These are phyloP conservation scores for Astathelohania contejeani DNA, from an alignment of 371 early-diverging fungal genomes.

Conservation along the genomic window DNA sequence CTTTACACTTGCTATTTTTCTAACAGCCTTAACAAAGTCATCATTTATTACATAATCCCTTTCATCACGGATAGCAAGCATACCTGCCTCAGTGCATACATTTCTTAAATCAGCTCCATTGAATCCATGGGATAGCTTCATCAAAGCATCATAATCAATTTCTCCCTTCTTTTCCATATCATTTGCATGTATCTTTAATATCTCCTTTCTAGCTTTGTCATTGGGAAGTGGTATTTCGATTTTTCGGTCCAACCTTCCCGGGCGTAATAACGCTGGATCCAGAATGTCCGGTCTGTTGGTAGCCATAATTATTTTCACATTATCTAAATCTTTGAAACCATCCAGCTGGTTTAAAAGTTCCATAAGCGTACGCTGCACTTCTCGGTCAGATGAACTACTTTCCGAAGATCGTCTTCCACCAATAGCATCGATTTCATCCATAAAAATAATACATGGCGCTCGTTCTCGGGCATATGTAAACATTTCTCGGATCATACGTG, in stretches of 20 bases:
- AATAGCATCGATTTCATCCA: constrained; percentile 99
- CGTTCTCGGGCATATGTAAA: constrained; percentile 94
- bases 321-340: constrained; percentile 90
- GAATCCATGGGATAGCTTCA: constrained; percentile 89
- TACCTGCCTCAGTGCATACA: constrained; percentile 97
- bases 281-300: constrained; percentile 96
- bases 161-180: constrained; percentile 83
- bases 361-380: constrained; percentile 97
- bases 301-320: constrained; percentile 97
- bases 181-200: constrained; percentile 83
- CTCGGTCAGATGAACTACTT: constrained; percentile 94
- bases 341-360: constrained; percentile 98
- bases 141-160: constrained; percentile 77
- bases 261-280: constrained; percentile 89
- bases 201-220: constrained; percentile 72
- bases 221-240: constrained; percentile 92
- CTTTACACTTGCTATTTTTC: constrained; percentile 91
- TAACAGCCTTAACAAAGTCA: constrained; percentile 96
- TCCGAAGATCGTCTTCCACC: constrained; percentile 95
- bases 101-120: constrained; percentile 97
- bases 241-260: constrained; percentile 91
- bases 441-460: constrained; percentile 98
- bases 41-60: constrained; percentile 89
- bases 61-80: constrained; percentile 98
- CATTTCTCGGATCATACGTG: constrained; percentile 88